Percentiles rank a stretch among this genome's conserved stretches.
Evolutionary conservation across 169 alveolate species (phyloP).

Genomic region (Plasmodium ovale): DNA sequence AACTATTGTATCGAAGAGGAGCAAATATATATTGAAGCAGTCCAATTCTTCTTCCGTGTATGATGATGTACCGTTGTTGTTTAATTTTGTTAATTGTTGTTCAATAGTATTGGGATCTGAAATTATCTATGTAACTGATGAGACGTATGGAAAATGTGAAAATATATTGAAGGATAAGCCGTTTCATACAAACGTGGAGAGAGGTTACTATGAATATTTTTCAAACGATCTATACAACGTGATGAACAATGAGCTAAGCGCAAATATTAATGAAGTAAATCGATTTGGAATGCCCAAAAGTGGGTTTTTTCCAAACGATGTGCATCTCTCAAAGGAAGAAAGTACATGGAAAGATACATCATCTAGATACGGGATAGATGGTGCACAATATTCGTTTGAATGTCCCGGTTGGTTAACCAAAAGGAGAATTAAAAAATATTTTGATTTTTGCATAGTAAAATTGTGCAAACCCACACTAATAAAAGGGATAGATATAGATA

Average conservation of each 20-base stretch:
- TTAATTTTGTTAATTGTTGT: conserved; percentile 66
- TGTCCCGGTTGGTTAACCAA: conserved; percentile 82
- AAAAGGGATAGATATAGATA: conserved; percentile 78
- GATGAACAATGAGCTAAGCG: conserved; percentile 3
- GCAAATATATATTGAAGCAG: conserved; percentile 58
- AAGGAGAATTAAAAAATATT: conserved; percentile 78
- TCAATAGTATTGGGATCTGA: conserved; percentile 70
- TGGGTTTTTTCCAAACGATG: too few species aligned
- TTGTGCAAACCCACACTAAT: conserved; percentile 76
- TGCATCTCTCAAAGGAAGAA: too few species aligned
- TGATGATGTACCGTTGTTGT: conserved; percentile 68
- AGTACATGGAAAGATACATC: background rate
- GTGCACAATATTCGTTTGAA: background rate
- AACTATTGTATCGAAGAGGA: conserved; percentile 69
- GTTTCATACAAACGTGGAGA: conserved; percentile 36
- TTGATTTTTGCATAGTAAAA: conserved; percentile 77
- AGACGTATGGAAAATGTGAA: conserved; percentile 76
- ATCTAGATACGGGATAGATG: background rate
- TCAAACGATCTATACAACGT: conserved; percentile 58
- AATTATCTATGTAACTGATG: conserved; percentile 76
- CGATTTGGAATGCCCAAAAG: background rate
- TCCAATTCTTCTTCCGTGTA: conserved; percentile 50
- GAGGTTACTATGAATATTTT: conserved; percentile 66
- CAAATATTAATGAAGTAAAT: background rate
- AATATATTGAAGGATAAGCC: conserved; percentile 76